Base-by-base conservation (phyloP, 2,329 filamentous ascomycete species). In the Venturia pyrina region DNA sequence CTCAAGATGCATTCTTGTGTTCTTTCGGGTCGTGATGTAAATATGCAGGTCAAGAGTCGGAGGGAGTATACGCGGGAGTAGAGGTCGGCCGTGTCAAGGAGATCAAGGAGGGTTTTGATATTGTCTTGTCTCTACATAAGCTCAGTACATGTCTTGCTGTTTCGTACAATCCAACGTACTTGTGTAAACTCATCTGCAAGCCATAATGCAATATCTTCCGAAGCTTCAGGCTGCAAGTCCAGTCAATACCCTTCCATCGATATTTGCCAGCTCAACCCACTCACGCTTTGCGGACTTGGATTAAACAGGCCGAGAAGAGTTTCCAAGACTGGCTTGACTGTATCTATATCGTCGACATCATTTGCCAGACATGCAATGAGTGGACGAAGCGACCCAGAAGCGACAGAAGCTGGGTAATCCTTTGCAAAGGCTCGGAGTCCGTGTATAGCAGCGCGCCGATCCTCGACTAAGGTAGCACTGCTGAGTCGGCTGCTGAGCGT, bases 161-260 rank as follows among this genome's bases (percentile, higher is more conserved):
- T 68, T 68, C 59, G 66, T 63, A 59, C 19, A 66, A 67, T 61
- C 62, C 53, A 53, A 73, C 78, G 69, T 80, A 88, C 86, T 82
- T 96, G 93, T 43, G 95, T 97, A 75, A 99, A 99, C 77, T 98
- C 93, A 78, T 99, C 95, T 65, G 95, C 95, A 67, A 99, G 83
- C 92, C 95, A 99, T 37, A 98, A 81, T 21, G 89, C 89, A 71
- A 99, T 96, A 77, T 99, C 95, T 69, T 98, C 93, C 17, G 93
- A 96, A 65, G 93, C 91, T 82, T 98, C 93, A 41, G 91, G 81
- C 91, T 96, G 73, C 82, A 69, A 28, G 3, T n/a, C 32, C 34
- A 41, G 57, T 32, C 56, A 57, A 34, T n/a, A 17, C 37, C 34
- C 34, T 21, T 28, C 15, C 24, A 40, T 46, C 15, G 59, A 40